Conservation (phyloP, 2,329 filamentous ascomycete genomes). For the Aspergillus sp. region DNA sequence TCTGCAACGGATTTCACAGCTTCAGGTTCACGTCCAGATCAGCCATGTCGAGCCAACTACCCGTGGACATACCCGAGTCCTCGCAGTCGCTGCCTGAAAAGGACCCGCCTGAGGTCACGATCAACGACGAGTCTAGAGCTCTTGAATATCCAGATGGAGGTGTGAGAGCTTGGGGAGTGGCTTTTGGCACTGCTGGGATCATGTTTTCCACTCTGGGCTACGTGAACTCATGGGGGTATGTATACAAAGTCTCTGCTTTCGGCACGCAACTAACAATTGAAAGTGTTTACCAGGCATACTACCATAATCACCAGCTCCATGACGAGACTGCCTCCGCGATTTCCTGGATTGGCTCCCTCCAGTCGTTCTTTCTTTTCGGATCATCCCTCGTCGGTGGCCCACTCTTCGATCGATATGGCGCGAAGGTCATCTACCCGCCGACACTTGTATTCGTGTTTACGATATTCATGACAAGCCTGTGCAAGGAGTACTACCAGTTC, state of each 20-base stretch:
- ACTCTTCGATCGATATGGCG: slow-evolving; percentile 47
- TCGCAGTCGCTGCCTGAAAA: neutral
- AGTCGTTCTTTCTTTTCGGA: slow-evolving; percentile 45
- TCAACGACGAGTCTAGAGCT: neutral
- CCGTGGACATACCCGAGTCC: neutral
- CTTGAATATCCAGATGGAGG: slow-evolving; percentile 10
- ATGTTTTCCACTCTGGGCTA: slow-evolving; percentile 16
- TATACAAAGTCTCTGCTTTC: neutral
- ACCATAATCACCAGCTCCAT: slow-evolving; percentile 32
- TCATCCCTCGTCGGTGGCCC: slow-evolving; percentile 45
- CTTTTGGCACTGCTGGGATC: slow-evolving; percentile 9
- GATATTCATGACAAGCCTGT: slow-evolving; percentile 45
- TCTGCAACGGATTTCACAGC: too few species aligned
- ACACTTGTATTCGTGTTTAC: slow-evolving; percentile 14
- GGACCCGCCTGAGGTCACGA: neutral
- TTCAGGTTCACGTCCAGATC: neutral
- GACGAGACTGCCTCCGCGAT: slow-evolving; percentile 35
- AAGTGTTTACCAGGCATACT: slow-evolving; percentile 45
- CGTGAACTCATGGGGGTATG: slow-evolving; percentile 14
- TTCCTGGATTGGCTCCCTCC: slow-evolving; percentile 47
- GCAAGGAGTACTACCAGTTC: slow-evolving; percentile 55
- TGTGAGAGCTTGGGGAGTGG: slow-evolving; percentile 9
- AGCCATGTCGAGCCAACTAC: neutral
- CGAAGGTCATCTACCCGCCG: slow-evolving; percentile 10
- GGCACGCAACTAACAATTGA: neutral